Evolutionary conservation across 179 eudicot species (phyloP), one percentile per base, ranked within the genome.

Genomic region (Beta macrorhiza): DNA sequence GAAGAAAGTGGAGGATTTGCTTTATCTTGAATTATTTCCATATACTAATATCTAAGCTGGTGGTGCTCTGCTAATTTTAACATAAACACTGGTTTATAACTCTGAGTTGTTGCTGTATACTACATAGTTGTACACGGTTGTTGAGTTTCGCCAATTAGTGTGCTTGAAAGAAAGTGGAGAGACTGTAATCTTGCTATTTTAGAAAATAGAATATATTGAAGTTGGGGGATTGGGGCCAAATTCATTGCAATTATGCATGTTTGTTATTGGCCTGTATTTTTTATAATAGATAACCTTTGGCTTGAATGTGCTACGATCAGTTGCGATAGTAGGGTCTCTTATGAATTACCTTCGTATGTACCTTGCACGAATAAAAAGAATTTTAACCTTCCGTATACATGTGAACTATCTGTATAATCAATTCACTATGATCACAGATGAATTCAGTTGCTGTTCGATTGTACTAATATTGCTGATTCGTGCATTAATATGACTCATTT

Each of bases 401-500:
- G 44, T 37, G 42, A 37, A 37, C 42, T 37, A 37, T 37, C 42
- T 37, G 42, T 37, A 37, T 37, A 37, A 37, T 37, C 42, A 37
- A 37, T 37, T 37, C 42, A 3, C 42, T 37, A 37, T 37, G 42
- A 74, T 64, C 17, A 20, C 25, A 44, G 64, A 58, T 84, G 64
- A 56, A 78, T 73, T 72, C 61, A 56, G 15, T 51, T 76, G 63
- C 42, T 12, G 14, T 52, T 9, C 17, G 29, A 72, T 67, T 72
- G 25, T 19, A n/a, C 29, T 17, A 71, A 19, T 58, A 4, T 59
- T 74, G 37, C 45, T 65, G 15, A 20, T 68, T 68, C 13, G n/a
- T 65, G 75, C 29, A 77, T 37, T 79, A 62, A 74, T 25, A 42
- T 75, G 56, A 67, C 53, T 83, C 68, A 51, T 15, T 57, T 72